Base-by-base conservation (phyloP, 805 yeast genomes). In the Wickerhamiella siamensis region DNA sequence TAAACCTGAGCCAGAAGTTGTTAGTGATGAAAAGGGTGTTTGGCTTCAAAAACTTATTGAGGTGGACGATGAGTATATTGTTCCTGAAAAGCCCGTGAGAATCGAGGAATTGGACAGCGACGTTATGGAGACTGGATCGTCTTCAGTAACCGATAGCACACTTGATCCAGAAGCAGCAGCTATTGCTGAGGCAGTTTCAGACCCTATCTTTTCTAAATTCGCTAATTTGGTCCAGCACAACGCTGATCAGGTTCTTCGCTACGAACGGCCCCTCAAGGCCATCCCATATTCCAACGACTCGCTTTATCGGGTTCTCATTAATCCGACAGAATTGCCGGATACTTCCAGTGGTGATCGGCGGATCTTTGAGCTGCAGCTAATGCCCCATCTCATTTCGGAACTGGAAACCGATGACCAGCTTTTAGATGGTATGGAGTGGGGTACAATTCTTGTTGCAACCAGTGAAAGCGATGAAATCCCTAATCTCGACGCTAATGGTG, bases 351-450 rank as follows among this genome's bases (percentile, higher is more conserved):
- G 53, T 8, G 43, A 50, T 3, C 40, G 49, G 60, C 76, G 27
- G 67, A 78, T 16, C 33, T 81, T 84, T 55, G 98, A 91, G 60
- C 62, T 88, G 44, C 98, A 91, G 57, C 59, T 91, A 42, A 88
- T 88, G 96, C 98, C 98, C 2, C 83, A 83, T 57, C 74, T 86
- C 41, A 88, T 91, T 41, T 66, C 83, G 39, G 88, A 83, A 53
- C 66, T 91, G 36, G 96, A 88, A 56, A 54, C 58, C 14, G 63
- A 58, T 39, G 62, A 51, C 54, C 58, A 43, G 52, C 63, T 81
- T 2, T 52, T 70, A 34, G 74, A 74, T 29, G 96, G 97, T 10
- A 88, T 88, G 94, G 93, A 88, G 47, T 91, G 98, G 98, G 97
- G 96, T 1, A 82, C 97, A 0, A 81, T 91, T 24, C 63, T 83